phyloP scores from a whole-genome alignment of 1,284 basidiomycete species.

The Takashimella tepidaria region DNA sequence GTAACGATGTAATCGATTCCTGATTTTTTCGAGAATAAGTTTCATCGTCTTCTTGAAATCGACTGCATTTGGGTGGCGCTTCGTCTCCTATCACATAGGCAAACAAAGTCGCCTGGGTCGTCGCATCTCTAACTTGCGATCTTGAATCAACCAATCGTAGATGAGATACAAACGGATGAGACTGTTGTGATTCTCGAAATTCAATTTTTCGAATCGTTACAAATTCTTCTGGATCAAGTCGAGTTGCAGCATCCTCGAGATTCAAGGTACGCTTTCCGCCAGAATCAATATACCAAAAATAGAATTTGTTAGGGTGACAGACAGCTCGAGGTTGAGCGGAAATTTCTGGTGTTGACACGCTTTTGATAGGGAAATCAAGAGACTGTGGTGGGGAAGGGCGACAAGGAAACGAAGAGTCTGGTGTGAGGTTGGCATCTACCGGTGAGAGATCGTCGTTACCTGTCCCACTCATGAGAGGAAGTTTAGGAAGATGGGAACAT shows the following conservation, averaged over 20 bases:
- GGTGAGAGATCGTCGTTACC: neutral
- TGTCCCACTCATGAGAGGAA: neutral
- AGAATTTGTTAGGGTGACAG: conserved; percentile 18
- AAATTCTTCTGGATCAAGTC: conserved; percentile 36
- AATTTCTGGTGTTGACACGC: neutral
- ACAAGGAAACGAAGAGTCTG: no score
- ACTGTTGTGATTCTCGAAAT: conserved; percentile 25
- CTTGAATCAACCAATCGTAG: conserved; percentile 29
- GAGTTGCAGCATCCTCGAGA: conserved; percentile 24
- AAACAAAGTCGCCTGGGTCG: conserved; percentile 21
- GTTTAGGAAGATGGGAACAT: conserved; percentile 23
- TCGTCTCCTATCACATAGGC: conserved; percentile 41
- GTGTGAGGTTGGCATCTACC: no score
- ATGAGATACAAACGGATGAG: conserved; percentile 31
- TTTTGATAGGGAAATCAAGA: neutral
- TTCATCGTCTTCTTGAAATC: conserved; percentile 20
- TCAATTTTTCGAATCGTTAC: conserved; percentile 39
- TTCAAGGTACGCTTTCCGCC: conserved; percentile 21
- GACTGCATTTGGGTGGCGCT: conserved; percentile 40
- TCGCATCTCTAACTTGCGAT: conserved; percentile 5
- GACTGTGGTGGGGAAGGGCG: no score
- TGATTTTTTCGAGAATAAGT: neutral
- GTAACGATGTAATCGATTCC: neutral
- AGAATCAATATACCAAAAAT: conserved; percentile 45
- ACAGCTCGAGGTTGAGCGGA: neutral